phyloP scores from a whole-genome alignment of 495 filamentous ascomycete species.

The Neurospora terricola region DNA sequence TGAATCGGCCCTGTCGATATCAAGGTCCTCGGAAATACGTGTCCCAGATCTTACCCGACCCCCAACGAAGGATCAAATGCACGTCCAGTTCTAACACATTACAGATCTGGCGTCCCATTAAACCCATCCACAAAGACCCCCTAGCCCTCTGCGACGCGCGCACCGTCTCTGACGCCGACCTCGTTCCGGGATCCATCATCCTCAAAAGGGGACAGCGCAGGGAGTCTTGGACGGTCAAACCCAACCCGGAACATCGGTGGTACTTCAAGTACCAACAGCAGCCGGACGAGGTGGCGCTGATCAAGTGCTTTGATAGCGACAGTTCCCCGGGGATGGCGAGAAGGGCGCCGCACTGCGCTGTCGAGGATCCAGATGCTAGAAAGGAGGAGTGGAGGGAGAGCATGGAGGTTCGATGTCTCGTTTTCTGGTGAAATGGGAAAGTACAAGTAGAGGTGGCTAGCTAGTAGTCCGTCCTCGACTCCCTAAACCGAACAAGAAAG shows the following conservation, averaged over 20 bases:
- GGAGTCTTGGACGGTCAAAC: slow-evolving; percentile 60
- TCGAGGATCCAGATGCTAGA: slow-evolving; percentile 43
- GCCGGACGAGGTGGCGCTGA: slow-evolving; percentile 51
- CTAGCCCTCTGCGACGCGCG: slow-evolving; percentile 51
- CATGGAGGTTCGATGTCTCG: slow-evolving; percentile 44
- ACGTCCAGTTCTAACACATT: background rate
- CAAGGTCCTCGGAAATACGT: background rate
- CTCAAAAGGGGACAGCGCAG: slow-evolving; percentile 51
- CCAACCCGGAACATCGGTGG: slow-evolving; percentile 53
- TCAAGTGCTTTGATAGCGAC: slow-evolving; percentile 65
- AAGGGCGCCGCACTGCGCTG: slow-evolving; percentile 56
- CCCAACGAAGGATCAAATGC: background rate
- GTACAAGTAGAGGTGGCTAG: background rate
- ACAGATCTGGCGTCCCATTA: slow-evolving; percentile 60
- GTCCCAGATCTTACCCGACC: background rate
- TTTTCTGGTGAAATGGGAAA: slow-evolving; percentile 15
- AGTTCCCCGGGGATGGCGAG: slow-evolving; percentile 47
- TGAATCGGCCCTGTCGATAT: background rate
- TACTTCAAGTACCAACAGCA: slow-evolving; percentile 65
- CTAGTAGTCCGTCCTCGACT: background rate
- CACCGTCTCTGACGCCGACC: slow-evolving; percentile 53
- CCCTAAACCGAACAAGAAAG: background rate
- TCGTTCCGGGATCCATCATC: slow-evolving; percentile 59
- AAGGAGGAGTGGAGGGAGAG: slow-evolving; percentile 45
- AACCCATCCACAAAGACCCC: slow-evolving; percentile 51